Evolutionary conservation across 2,329 filamentous ascomycete genomes (phyloP).

Genomic region (Phaeosphaeriaceae sp.): DNA sequence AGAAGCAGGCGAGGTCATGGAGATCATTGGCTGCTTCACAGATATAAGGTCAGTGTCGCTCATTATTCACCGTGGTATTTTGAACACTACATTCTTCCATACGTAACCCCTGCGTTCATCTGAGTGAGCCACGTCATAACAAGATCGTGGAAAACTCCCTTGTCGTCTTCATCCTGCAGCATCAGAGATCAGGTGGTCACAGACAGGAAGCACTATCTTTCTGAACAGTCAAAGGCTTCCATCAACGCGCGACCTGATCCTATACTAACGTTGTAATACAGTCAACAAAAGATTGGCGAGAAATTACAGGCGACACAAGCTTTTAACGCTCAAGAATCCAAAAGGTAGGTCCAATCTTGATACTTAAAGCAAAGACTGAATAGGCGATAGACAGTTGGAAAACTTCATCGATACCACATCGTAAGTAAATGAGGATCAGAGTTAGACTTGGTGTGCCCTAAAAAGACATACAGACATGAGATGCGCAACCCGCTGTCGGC

Average conservation of each 20-base stretch:
- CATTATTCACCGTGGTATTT: too few relatives aligned
- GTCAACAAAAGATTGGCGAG: slow-evolving; percentile 46
- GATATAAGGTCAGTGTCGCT: slow-evolving; percentile 37
- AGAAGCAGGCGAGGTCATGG: slow-evolving; percentile 27
- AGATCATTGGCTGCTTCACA: slow-evolving; percentile 45
- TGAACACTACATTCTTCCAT: too few relatives aligned
- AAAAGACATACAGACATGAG: slow-evolving; percentile 34
- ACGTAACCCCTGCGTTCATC: too few relatives aligned
- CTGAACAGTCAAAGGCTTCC: background rate
- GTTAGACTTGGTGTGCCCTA: background rate
- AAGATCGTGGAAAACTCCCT: background rate
- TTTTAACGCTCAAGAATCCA: slow-evolving; percentile 26
- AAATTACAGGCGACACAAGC: slow-evolving; percentile 36
- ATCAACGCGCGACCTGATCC: background rate
- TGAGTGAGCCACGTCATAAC: too few relatives aligned
- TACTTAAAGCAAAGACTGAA: background rate
- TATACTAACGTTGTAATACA: background rate
- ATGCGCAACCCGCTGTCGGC: slow-evolving; percentile 54
- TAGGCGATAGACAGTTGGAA: slow-evolving; percentile 14
- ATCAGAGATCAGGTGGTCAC: too few relatives aligned
- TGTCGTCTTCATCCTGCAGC: too few relatives aligned
- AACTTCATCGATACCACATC: slow-evolving; percentile 46
- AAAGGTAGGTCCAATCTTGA: slow-evolving; percentile 8
- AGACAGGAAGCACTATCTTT: background rate
- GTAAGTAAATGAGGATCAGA: background rate